Conservation (phyloP, 2,329 filamentous ascomycete species). For the Endocalyx cinctus region DNA sequence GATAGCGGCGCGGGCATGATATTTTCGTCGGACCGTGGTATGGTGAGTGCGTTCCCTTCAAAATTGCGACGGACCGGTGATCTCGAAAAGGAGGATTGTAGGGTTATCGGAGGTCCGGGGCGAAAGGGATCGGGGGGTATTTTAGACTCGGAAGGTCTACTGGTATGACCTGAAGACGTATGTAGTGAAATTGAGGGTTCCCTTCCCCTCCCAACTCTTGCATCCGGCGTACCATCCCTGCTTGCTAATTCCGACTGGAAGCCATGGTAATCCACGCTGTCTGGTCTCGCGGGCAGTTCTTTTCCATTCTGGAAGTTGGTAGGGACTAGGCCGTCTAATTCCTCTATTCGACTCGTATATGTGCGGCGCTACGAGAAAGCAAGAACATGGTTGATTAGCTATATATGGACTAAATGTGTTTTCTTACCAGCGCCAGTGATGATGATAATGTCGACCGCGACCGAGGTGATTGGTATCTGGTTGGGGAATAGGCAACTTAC, state of each 20-base stretch:
- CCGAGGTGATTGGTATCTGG: no score
- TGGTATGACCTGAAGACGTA: no score
- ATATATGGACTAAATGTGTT: no score
- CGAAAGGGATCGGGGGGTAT: slow-evolving; percentile 17
- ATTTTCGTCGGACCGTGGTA: slow-evolving; percentile 49
- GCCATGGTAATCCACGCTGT: slow-evolving; percentile 53
- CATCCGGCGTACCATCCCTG: no score
- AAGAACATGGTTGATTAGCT: slow-evolving; percentile 10
- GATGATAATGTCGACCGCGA: no score
- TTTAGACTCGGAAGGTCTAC: slow-evolving; percentile 15
- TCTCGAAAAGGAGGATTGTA: slow-evolving; percentile 52
- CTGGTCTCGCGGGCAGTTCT: slow-evolving; percentile 66
- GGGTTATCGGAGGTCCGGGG: no score
- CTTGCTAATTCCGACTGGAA: slow-evolving; percentile 29
- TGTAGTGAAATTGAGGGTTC: no score
- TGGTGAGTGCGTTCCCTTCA: slow-evolving; percentile 27
- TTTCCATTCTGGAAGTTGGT: slow-evolving; percentile 58
- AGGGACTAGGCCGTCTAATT: slow-evolving; percentile 70
- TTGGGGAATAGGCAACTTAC: slow-evolving; percentile 52
- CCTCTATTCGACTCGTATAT: slow-evolving; percentile 84
- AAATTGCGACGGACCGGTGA: slow-evolving; percentile 39
- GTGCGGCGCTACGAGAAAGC: slow-evolving; percentile 71
- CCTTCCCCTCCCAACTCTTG: no score
- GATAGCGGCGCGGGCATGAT: slow-evolving; percentile 71
- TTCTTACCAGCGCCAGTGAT: no score